Evolutionary conservation across 257 asterid species (phyloP).

Genomic region (Nicotiana knightiana): DNA sequence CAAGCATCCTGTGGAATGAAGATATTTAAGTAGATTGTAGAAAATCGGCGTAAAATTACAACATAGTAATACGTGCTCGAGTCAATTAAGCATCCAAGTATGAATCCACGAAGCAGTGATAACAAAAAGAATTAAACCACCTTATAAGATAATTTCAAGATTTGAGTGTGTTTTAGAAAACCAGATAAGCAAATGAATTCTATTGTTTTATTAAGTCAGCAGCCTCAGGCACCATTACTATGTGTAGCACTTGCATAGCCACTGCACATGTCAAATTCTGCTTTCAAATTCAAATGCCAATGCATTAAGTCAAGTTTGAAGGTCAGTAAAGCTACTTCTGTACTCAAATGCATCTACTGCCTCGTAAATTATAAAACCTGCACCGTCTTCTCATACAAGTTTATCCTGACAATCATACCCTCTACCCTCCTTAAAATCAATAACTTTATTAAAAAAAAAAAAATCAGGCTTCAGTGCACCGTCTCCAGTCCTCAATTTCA

Average conservation of each 20-base stretch:
- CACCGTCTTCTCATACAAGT: background rate
- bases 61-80: background rate
- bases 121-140: background rate
- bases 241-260: background rate
- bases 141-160: background rate
- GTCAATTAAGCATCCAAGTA: background rate
- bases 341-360: background rate
- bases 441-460: too few species aligned
- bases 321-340: background rate
- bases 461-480: background rate
- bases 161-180: background rate
- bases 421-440: background rate
- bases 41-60: background rate
- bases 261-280: background rate
- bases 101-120: background rate
- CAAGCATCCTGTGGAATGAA: slow-evolving; percentile 58
- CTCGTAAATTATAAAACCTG: background rate
- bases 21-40: background rate
- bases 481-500: background rate
- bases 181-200: background rate
- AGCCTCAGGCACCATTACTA: background rate
- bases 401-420: background rate
- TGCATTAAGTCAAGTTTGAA: background rate
- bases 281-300: background rate
- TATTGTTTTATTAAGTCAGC: background rate